A percentile compares a stretch with the other conserved stretches of the same genome.
Conservation (phyloP, 371 early-diverging fungal species). For the Syncephalis plumigaleata region DNA sequence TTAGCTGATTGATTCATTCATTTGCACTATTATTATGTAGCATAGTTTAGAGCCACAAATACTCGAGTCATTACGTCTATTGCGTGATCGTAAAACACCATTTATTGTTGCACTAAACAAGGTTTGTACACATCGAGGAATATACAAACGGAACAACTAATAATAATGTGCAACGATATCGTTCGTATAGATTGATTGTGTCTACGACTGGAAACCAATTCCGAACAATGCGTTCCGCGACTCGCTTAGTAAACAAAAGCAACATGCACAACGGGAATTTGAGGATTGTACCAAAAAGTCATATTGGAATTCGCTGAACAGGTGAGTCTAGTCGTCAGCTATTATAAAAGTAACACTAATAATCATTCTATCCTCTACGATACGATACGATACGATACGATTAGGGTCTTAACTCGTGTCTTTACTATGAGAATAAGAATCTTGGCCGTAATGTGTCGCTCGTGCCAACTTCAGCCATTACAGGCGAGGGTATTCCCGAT, state of each 20-base stretch:
- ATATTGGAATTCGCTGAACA: conserved; percentile 92
- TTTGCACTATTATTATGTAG: conserved; percentile 1
- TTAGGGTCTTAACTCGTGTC: conserved; percentile 80
- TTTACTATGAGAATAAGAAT: conserved; percentile 96
- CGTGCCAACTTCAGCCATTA: conserved; percentile 98
- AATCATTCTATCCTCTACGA: not conserved
- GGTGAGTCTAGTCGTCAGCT: no score
- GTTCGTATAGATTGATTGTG: conserved; percentile 75
- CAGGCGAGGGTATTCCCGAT: conserved; percentile 99
- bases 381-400: no score
- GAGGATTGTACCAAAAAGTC: conserved; percentile 65
- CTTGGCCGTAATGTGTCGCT: conserved; percentile 91
- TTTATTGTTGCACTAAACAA: conserved; percentile 99
- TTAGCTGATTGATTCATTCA: no score
- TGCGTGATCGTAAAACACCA: conserved; percentile 94
- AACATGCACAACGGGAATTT: conserved; percentile 75
- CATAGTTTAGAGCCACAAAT: conserved; percentile 99
- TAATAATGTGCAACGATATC: not conserved
- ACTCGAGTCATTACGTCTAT: conserved; percentile 88
- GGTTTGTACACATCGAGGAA: not conserved
- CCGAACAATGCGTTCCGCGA: conserved; percentile 71
- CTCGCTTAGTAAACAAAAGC: conserved; percentile 63
- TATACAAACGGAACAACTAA: not conserved
- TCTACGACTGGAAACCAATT: conserved; percentile 88
- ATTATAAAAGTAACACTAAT: not conserved